phyloP scores from a whole-genome alignment of 441 rosid species.

The Omphalea diandra region DNA sequence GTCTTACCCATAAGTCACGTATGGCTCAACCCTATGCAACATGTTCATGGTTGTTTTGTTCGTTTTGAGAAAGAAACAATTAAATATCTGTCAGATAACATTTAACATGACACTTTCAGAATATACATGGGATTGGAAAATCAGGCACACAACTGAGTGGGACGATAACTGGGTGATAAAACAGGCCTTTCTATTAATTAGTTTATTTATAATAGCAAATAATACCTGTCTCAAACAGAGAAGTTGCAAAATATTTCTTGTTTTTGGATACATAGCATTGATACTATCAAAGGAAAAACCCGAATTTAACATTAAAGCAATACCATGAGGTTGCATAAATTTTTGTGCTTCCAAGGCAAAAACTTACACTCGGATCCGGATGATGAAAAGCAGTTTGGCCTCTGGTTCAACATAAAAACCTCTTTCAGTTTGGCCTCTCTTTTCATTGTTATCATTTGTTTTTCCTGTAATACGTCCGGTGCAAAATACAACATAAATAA shows the following conservation, averaged over 20 bases:
- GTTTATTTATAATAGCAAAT: no score
- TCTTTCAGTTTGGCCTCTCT: constrained; percentile 77
- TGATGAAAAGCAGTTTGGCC: constrained; percentile 73
- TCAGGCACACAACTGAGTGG: neutral
- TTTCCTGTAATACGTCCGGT: constrained; percentile 31
- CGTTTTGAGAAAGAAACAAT: no score
- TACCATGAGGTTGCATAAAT: neutral
- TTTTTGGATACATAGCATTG: constrained; percentile 77
- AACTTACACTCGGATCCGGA: constrained; percentile 72
- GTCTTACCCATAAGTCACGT: no score
- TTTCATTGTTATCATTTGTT: constrained; percentile 56
- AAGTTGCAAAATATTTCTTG: constrained; percentile 67
- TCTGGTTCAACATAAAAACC: constrained; percentile 87
- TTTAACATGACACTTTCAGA: no score
- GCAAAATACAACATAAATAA: neutral
- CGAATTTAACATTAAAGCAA: neutral
- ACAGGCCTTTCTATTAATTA: no score
- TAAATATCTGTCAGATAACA: no score
- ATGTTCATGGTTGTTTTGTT: no score
- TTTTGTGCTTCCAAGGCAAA: neutral
- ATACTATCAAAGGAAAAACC: constrained; percentile 38
- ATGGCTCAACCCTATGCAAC: no score
- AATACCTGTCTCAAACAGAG: constrained; percentile 79
- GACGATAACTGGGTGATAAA: no score
- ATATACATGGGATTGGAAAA: no score